Evolutionary conservation across 2,329 filamentous ascomycete species (phyloP).

Genomic region (Pseudocercospora pini-densiflorae): DNA sequence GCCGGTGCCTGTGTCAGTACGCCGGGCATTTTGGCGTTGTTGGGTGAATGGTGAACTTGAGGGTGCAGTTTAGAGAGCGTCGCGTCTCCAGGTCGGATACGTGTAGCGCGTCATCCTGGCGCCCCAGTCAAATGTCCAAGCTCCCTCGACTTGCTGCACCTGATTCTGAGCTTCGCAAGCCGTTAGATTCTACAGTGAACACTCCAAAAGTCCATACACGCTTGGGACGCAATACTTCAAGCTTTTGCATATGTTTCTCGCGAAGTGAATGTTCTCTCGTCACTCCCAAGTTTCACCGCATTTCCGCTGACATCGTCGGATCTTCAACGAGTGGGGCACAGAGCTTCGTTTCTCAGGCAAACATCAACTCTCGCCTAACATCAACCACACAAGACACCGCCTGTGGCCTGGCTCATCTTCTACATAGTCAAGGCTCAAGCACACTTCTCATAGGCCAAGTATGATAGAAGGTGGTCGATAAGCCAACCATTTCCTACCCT

Average conservation of each 20-base stretch:
- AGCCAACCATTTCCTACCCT: conserved; percentile 9
- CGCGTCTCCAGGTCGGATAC: neutral
- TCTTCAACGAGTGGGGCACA: neutral
- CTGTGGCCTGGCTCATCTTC: neutral
- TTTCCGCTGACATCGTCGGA: neutral
- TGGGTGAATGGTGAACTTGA: conserved; percentile 11
- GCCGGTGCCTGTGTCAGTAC: conserved; percentile 36
- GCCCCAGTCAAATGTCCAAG: conserved; percentile 5
- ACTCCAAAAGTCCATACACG: neutral
- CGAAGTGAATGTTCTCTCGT: neutral
- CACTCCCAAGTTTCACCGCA: neutral
- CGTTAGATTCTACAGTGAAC: no score
- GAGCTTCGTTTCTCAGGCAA: conserved; percentile 6
- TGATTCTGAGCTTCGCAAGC: neutral
- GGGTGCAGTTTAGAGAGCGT: neutral
- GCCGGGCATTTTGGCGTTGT: conserved; percentile 38
- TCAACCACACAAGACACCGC: neutral
- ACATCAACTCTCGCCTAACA: conserved; percentile 3
- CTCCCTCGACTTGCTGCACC: neutral
- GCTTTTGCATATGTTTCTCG: neutral
- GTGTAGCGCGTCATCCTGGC: conserved; percentile 11
- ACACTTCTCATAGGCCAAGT: conserved; percentile 24
- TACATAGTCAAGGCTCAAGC: neutral
- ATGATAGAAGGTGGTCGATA: conserved; percentile 23
- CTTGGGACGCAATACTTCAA: neutral